These are phyloP conservation scores for Periconia macrospinosa DNA, from an alignment of 2,329 filamentous ascomycete genomes.

Conservation along the genomic window DNA sequence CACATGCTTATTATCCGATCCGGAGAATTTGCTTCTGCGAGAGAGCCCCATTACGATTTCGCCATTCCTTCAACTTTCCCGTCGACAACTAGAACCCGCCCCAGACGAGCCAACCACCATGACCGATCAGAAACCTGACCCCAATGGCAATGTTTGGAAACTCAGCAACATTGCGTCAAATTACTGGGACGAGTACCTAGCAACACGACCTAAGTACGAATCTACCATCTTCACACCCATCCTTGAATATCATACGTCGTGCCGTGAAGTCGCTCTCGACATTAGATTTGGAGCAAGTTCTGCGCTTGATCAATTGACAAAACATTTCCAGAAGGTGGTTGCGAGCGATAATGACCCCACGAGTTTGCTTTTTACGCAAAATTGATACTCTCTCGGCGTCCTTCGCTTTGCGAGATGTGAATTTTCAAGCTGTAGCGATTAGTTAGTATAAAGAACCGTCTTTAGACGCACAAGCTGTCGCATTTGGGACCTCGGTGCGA, in stretches of 20 bases:
- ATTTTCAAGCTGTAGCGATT: no score
- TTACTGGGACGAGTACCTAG: constrained; percentile 10
- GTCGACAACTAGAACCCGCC: not conserved
- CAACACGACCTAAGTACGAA: constrained; percentile 7
- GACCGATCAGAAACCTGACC: not conserved
- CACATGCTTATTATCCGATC: no score
- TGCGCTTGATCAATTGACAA: constrained; percentile 1
- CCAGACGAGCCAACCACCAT: not conserved
- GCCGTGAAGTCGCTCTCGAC: constrained; percentile 2
- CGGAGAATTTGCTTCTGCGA: not conserved
- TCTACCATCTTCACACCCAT: constrained; percentile 5
- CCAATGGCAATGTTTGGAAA: constrained; percentile 7
- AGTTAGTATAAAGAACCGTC: no score
- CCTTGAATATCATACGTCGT: constrained; percentile 1
- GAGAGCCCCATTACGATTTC: not conserved
- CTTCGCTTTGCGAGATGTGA: no score
- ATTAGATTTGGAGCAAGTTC: constrained; percentile 6
- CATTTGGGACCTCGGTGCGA: no score
- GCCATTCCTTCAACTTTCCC: not conserved
- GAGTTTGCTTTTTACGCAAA: constrained; percentile 2
- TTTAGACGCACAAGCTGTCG: no score
- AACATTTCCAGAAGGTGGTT: constrained; percentile 1
- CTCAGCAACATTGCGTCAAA: constrained; percentile 2
- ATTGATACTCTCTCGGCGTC: not conserved
- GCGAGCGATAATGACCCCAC: constrained; percentile 7